Percentiles rank a stretch among this genome's conserved stretches.
These are phyloP conservation scores for Suhomyces bribrorum DNA, from an alignment of 1,139 yeast species.

Conservation along the genomic window DNA sequence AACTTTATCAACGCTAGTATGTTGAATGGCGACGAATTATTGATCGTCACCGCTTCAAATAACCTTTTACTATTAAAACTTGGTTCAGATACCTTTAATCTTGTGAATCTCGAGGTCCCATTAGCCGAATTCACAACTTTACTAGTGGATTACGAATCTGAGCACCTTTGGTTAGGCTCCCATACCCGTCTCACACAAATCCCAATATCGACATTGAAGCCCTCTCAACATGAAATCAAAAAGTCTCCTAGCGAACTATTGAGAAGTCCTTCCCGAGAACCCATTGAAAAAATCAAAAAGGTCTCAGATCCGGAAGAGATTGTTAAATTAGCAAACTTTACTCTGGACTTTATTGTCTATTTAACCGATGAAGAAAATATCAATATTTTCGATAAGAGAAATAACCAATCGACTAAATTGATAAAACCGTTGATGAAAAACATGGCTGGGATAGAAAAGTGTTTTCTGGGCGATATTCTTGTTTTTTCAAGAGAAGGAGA, in stretches of 20 bases:
- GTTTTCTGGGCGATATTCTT: conserved; percentile 29
- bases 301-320: not conserved
- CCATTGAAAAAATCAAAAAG: not conserved
- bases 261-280: conserved; percentile 3
- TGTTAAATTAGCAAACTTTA: conserved; percentile 1
- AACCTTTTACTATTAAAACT: conserved; percentile 38
- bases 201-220: conserved; percentile 7
- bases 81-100: conserved; percentile 24
- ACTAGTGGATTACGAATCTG: conserved; percentile 25
- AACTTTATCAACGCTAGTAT: conserved; percentile 45
- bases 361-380: conserved; percentile 19
- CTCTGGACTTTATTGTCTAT: conserved; percentile 2
- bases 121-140: conserved; percentile 19
- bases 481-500: conserved; percentile 45
- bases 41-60: conserved; percentile 46
- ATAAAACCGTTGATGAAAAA: conserved; percentile 37
- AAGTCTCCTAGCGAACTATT: not conserved
- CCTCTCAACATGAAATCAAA: not conserved
- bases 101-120: conserved; percentile 23
- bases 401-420: conserved; percentile 15
- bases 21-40: conserved; percentile 38
- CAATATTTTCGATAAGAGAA: conserved; percentile 20
- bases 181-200: conserved; percentile 1
- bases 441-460: conserved; percentile 39
- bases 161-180: conserved; percentile 15